Evolutionary conservation across 805 yeast species (phyloP), one percentile per base, ranked within the genome.

Genomic region (Saccharomycopsis lassenensis): DNA sequence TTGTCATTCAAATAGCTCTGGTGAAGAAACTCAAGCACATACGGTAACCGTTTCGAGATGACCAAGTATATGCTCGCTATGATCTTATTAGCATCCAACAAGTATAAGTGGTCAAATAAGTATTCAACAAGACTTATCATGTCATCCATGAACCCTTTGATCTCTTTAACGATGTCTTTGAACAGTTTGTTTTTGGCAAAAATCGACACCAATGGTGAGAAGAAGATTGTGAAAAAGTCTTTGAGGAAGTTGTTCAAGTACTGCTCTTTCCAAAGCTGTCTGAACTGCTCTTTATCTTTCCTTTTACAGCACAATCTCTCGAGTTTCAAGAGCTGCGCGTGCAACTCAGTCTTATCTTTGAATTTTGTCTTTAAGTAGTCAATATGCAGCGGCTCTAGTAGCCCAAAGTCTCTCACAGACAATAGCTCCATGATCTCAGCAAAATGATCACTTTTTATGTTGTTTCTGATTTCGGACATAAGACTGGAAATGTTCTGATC

Each of bases 201-300:
- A 20, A 65, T 65, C 15, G 18, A 39, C 38, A 82, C 77, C 52
- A 83, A 59, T 1, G 93, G 91, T 44, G 77, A 78, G 52, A 80
- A 82, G 44, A 82, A 74, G 44, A 81, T 61, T 2, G 83, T 62
- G 31, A 91, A 65, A 20, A 85, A 62, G 32, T 82, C 83, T 46
- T 80, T 80, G 39, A 87, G 61, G 28, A 89, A 64, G 24, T 66
- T 66, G n/a, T 86, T 76, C 31, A 93, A 60, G 46, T 81, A 83
- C 0, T 89, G 85, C 48, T 87, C 94, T 31, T 73, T 74, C 94
- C 95, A 84, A 29, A 87, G 52, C 50, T 77, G 77, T 48, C 75
- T 76, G 62, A 87, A 57, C 29, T 79, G 59, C 38, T 74, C 72
- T 52, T 84, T 86, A 51, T 89, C 98, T 24, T 74, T 70, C 39